Evolutionary conservation across 2,329 filamentous ascomycete species (phyloP), one percentile per base, ranked within the genome.

Genomic region (Lachnellula occidentalis): DNA sequence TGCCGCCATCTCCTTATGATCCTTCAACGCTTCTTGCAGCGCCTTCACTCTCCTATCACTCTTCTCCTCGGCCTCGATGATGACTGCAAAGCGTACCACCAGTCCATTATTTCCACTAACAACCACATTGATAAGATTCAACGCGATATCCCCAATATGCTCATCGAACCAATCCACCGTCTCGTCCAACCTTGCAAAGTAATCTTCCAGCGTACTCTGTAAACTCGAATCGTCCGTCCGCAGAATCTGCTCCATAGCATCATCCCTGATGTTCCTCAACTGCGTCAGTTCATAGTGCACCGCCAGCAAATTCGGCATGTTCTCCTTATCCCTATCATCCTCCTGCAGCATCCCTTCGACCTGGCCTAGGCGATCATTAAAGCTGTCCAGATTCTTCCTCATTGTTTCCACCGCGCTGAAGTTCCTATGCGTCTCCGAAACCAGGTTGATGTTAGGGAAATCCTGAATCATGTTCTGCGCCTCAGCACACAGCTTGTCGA

Each of bases 401-500:
- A 99, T 96, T 65, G 87, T 84, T 75, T 96, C 87, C 57, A 96
- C 92, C 45, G 90, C 90, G 66, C 88, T 90, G 69, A 99, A 99
- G 74, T 99, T 96, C 60, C 92, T 83, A 73, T 99, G 94, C 62
- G 95, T 94, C 73, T 96, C 90, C 53, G 92, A 92, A 52, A 95
- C 88, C 58, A 90, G 76, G 71, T 95, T 94, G 77, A 95, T 94
- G 68, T 90, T 90, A 36, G 88, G 87, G 72, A 99, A 97, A 76
- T 99, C 94, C 67, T 88, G 86, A 67, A 99, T 96, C 84, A 96
- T 96, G 70, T 90, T 90, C 76, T 97, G 92, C 52, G 92, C 92
- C 73, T 99, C 95, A 60, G 92, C 91, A 75, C 94, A 99, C 61
- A 99, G 82, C 74, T 90, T 91, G 76, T 99, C 94, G 67, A 99